A percentile compares a stretch with the other conserved stretches of the same genome.
Evolutionary conservation across 306 rosid species (phyloP).

Genomic region (Begonia fuchsioides): DNA sequence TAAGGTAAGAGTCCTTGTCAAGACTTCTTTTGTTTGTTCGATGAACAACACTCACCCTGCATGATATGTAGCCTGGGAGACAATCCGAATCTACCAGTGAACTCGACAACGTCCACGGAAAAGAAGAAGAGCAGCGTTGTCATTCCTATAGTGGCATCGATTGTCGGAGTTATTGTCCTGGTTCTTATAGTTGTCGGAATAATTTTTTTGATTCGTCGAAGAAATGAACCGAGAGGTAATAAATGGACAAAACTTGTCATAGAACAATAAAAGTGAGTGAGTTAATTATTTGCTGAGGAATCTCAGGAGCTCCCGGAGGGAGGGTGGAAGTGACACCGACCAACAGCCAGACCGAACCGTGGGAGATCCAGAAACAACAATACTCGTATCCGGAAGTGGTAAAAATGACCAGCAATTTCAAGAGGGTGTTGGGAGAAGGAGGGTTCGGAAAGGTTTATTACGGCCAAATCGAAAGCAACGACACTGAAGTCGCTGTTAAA

Average conservation of each 20-base stretch:
- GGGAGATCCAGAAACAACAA: constrained; percentile 21
- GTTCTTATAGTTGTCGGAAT: constrained; percentile 6
- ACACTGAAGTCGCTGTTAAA: constrained; percentile 39
- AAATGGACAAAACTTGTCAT: no score
- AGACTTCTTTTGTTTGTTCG: not conserved
- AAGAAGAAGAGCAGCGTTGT: constrained; percentile 10
- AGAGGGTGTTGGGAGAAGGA: constrained; percentile 32
- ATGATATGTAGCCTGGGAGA: constrained; percentile 16
- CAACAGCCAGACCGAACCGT: constrained; percentile 3
- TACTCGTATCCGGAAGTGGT: constrained; percentile 25
- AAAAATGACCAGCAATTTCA: constrained; percentile 28
- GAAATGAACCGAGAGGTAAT: constrained; percentile 5
- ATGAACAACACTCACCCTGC: not conserved
- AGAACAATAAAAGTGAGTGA: not conserved
- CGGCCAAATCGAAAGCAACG: constrained; percentile 11
- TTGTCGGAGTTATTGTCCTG: constrained; percentile 23
- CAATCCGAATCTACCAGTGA: constrained; percentile 14
- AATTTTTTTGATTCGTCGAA: constrained; percentile 12
- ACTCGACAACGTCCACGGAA: not conserved
- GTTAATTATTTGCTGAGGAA: not conserved
- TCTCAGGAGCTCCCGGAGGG: not conserved
- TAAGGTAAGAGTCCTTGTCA: constrained; percentile 15
- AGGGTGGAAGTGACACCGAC: not conserved
- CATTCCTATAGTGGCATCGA: constrained; percentile 24
- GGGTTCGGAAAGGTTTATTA: constrained; percentile 37